Percentiles rank a stretch among this genome's conserved stretches.
phyloP scores from a whole-genome alignment of 2,329 filamentous ascomycete species.

The Coniochaeta ligniaria region DNA sequence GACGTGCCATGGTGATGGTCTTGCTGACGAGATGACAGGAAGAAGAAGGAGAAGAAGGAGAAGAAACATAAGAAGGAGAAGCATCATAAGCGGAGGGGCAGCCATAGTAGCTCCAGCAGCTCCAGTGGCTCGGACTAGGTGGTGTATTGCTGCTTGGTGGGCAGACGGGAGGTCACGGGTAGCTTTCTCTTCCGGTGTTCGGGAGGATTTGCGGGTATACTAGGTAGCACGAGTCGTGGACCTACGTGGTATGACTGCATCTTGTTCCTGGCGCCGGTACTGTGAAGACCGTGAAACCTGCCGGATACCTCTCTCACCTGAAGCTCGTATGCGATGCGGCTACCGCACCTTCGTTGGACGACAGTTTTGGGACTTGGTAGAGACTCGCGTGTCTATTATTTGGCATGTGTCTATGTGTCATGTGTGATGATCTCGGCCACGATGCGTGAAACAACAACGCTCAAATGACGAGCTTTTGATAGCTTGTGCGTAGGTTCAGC shows the following conservation, averaged over 20 bases:
- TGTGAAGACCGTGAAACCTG: not conserved
- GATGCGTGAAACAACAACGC: not conserved
- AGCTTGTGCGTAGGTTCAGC: not conserved
- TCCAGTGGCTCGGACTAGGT: not conserved
- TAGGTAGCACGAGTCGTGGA: not conserved
- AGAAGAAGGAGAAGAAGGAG: slow-evolving; percentile 1
- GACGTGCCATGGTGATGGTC: no score
- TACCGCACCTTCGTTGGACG: not conserved
- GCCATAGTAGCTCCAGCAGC: not conserved
- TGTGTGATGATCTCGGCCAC: no score
- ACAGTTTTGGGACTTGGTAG: no score
- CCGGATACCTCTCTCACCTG: not conserved
- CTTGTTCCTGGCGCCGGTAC: not conserved
- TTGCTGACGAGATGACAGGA: no score
- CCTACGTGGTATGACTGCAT: not conserved
- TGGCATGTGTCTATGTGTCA: no score
- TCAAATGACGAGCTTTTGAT: not conserved
- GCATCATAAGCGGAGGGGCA: slow-evolving; percentile 4
- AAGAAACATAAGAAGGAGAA: slow-evolving; percentile 7
- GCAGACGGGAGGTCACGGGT: not conserved
- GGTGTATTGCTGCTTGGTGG: not conserved
- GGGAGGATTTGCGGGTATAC: no score
- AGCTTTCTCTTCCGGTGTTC: not conserved
- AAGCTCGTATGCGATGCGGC: not conserved
- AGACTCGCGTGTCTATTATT: no score